Base-by-base conservation (phyloP, 2,329 filamentous ascomycete species). In the Sporothrix brasiliensis region DNA sequence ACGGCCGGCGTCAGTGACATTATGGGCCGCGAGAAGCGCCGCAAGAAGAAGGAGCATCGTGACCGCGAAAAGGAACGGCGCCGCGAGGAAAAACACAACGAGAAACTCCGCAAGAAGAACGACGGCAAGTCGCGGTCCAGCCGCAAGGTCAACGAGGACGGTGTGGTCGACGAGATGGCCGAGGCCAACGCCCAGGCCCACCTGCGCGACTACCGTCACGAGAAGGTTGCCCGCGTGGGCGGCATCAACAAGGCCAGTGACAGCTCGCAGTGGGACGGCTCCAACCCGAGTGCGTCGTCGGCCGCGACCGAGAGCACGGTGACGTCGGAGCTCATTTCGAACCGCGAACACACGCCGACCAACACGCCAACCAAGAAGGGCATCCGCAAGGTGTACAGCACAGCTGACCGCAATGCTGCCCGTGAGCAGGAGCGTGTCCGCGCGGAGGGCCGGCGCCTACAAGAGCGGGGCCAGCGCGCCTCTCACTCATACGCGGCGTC, bases 211-310 rank as follows among this genome's bases (percentile, higher is more conserved):
- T 98, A 98, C 83, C 91, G 94, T 30, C 86, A 93, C 77, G 94
- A 98, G 81, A 92, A 90, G 79, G 84, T 93, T 1, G 94, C 94
- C 0, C 87, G 91, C 67, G 93, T 98, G 1, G 94, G 94, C 49
- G 94, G 94, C 24, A 83, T 98, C 79, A 98, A 98, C 81, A 89
- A 90, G 76, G 85, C 91, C 74, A 86, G 89, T 56, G 94, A 97
- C 75, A 91, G 90, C 72, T 91, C 89, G 72, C 83, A 88, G 74
- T 97, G 92, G 85, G 92, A 96, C 77, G 92, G 92, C 58, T 87
- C 84, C 21, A 88, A 87, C 79, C 90, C 90, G 65, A 88, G 90
- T 74, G 87, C 86, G 77, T 89, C 88, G 47, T 74, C 75, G 16
- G 73, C 70, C 5, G 73, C 67, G 44, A 72, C 69, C 69, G 76